Percentiles rank a stretch among this genome's conserved stretches.
Evolutionary conservation across 2,329 filamentous ascomycete genomes (phyloP).

Genomic region (Drechslerella dactyloides): DNA sequence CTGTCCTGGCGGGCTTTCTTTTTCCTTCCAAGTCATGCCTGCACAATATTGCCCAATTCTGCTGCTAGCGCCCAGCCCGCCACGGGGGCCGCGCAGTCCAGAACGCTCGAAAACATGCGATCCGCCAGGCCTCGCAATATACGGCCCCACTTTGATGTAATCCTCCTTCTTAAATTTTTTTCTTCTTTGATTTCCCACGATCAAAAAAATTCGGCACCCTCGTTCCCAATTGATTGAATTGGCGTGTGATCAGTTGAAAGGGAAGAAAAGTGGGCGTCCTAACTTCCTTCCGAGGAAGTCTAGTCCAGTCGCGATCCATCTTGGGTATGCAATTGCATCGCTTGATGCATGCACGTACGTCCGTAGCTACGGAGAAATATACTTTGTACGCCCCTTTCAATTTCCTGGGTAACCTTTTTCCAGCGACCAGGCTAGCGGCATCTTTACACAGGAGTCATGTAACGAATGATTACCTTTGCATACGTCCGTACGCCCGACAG

Average conservation of each 20-base stretch:
- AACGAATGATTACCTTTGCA: no score
- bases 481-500: no score
- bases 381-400: not conserved
- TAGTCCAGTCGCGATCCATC: no score
- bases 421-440: not conserved
- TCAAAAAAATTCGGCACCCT: not conserved
- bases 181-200: not conserved
- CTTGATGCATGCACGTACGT: not conserved
- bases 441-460: not conserved
- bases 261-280: not conserved
- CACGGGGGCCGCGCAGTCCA: not conserved
- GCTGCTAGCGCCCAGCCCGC: not conserved
- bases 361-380: not conserved
- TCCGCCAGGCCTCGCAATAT: no score
- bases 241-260: not conserved
- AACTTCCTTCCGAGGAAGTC: not conserved
- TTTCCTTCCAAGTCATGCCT: not conserved
- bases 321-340: not conserved
- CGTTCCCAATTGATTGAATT: not conserved
- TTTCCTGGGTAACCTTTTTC: not conserved
- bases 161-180: no score
- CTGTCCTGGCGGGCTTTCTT: not conserved
- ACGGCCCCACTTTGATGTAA: no score
- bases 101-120: not conserved
- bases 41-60: slow-evolving; percentile 2